Base-by-base conservation (phyloP, 768 basidiomycete genomes). In the Chlorophyllum brunneum region DNA sequence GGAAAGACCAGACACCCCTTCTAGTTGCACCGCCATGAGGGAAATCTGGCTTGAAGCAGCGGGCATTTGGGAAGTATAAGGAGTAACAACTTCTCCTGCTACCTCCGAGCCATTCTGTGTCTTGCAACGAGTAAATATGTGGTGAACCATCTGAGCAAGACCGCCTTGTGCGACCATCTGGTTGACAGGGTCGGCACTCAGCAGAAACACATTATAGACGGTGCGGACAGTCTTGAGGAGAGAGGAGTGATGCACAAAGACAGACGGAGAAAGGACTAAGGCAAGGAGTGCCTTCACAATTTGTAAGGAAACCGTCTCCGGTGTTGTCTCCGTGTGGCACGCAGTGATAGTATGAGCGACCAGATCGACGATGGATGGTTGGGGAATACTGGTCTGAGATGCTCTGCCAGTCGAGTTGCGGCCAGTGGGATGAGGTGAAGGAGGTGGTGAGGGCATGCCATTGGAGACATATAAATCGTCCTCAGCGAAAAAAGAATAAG, bases 81-180 rank as follows among this genome's bases (percentile, higher is more conserved):
- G 51, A 46, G 23, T 36, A 34, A 24, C 30, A 1, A 26, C 13
- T 5, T 38, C 43, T 39, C 8, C 27, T 4, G 24, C 11, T 29
- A 20, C 20, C n/a, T 58, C 58, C 24, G 61, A 50, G 24, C 55
- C 59, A 43, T 59, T 63, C 45, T 63, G 67, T 24, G 75, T 61
- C 64, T 76, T 77, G 61, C 91, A 92, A 18, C 97, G 81, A 11
- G 87, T 79, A 65, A 99, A 98, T 51, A 98, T 85, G 62, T 98
- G 95, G 61, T 97, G 89, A 2, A 98, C 94, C 86, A 99, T 98
- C 67, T 99, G 97, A 0, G 93, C 94, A 15, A 99, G 79, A 15
- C 95, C 93, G 16, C 95, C 97, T 68, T 99, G 97, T 15, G 97
- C 97, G 31, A 99, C 95, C 75, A 91, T 95, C 70, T 98, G 97